Evolutionary conservation across 164 flowering plant species (phyloP).

Genomic region (Warburgia ugandensis): DNA sequence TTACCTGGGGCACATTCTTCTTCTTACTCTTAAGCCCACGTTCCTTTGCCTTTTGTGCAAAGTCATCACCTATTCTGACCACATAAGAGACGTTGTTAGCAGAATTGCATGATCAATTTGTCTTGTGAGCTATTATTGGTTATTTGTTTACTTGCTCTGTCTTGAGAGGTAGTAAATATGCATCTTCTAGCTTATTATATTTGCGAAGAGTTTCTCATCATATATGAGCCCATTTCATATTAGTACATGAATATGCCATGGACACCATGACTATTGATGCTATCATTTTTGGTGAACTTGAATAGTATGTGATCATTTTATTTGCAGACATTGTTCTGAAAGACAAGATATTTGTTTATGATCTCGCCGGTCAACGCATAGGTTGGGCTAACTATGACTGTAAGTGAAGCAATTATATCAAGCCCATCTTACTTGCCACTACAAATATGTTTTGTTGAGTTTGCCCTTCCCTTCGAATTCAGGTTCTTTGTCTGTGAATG

Average conservation of each 20-base stretch:
- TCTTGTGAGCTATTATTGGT: no score
- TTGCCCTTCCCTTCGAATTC: not conserved
- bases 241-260: not conserved
- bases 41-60: no score
- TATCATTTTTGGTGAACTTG: not conserved
- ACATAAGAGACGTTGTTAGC: no score
- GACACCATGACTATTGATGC: not conserved
- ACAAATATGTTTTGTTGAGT: no score
- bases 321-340: conserved; percentile 84
- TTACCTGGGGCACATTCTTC: no score
- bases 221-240: not conserved
- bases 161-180: no score
- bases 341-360: conserved; percentile 88
- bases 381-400: conserved; percentile 90
- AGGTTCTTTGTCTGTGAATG: conserved; percentile 67
- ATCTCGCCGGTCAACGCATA: conserved; percentile 68
- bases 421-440: not conserved
- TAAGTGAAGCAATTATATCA: conserved; percentile 26
- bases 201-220: not conserved
- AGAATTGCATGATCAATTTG: no score
- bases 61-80: no score
- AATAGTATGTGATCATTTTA: not conserved
- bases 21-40: no score
- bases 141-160: no score
- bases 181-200: no score